Base-by-base conservation (phyloP, 345 rosid genomes). In the Lepidium sativum region DNA sequence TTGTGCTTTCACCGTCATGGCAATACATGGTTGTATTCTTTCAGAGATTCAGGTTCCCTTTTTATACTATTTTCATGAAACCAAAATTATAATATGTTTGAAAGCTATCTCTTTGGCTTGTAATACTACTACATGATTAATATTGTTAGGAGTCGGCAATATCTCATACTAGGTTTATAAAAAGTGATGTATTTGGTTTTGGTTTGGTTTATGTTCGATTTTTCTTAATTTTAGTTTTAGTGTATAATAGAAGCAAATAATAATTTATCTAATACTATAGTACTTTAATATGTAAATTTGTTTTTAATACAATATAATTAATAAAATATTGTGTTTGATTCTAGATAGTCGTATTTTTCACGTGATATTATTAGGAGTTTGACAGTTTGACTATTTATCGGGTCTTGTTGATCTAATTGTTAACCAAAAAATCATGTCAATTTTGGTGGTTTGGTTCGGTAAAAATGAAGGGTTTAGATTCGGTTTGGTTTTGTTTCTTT, bases 1-100 rank as follows among this genome's bases (percentile, higher is more conserved):
- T 75, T 91, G 96, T 64, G 91, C 96, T 61, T 88, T 91, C 63
- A 84, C 73, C 80, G 92, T 88, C 78, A 91, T 91, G 96, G 94
- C 97, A 8, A 80, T 87, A 86, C 97, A 91, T 48, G 96, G 96
- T 38, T 91, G 89, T 69, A 78, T 91, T 23, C 91, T 91, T 62
- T 78, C 96, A 9, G 92, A 86, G 74, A 91, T 91, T 34, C 97
- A 91, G 92, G 97, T 85, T 58, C 67, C 64, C 47, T 41, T 41
- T 9, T 44, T 4, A 32, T 32, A 42, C 51, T 42, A 42, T 41
- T 23, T 53, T 54, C 7, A 13, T 32, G 25, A 65, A 17, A 2
- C 1, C 17, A 6, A 50, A 6, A 25, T 25, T 2, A 2, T 23
- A 35, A 23, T 12, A 37, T 33, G 8, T 35, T 45, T 44, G 23